phyloP scores from a whole-genome alignment of 208 protist species.

The Trypanosoma grayi region DNA sequence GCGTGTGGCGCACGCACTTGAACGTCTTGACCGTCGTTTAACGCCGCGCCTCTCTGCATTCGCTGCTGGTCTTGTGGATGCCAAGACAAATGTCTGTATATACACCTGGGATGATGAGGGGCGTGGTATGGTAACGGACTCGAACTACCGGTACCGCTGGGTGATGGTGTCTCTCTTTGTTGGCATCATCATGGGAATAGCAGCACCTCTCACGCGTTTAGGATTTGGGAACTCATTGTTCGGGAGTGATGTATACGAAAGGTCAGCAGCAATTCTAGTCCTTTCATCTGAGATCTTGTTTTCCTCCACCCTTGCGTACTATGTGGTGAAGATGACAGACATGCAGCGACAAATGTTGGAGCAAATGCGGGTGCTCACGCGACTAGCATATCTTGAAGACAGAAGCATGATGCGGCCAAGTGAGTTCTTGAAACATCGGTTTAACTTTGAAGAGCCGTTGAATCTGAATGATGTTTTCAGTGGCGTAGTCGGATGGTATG shows the following conservation, averaged over 20 bases:
- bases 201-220: conserved; percentile 52
- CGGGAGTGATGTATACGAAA: conserved; percentile 32
- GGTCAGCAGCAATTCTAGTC: conserved; percentile 35
- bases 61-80: conserved; percentile 67
- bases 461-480: conserved; percentile 47
- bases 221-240: conserved; percentile 51
- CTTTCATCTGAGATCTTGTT: conserved; percentile 65
- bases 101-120: conserved; percentile 79
- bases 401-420: conserved; percentile 66
- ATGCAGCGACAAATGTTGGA: conserved; percentile 72
- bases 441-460: conserved; percentile 59
- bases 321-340: conserved; percentile 71
- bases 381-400: conserved; percentile 63
- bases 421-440: conserved; percentile 34
- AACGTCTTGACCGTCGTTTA: conserved; percentile 66
- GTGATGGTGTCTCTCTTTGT: conserved; percentile 34
- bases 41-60: conserved; percentile 64
- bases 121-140: conserved; percentile 57
- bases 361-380: conserved; percentile 65
- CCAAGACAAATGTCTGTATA: conserved; percentile 60
- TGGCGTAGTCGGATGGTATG: conserved; percentile 76
- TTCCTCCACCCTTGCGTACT: conserved; percentile 40
- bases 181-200: conserved; percentile 51
- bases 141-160: conserved; percentile 72
- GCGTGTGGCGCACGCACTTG: conserved; percentile 59